Conservation (phyloP, 73 alveolate species). For the Symbiodinium natans region DNA sequence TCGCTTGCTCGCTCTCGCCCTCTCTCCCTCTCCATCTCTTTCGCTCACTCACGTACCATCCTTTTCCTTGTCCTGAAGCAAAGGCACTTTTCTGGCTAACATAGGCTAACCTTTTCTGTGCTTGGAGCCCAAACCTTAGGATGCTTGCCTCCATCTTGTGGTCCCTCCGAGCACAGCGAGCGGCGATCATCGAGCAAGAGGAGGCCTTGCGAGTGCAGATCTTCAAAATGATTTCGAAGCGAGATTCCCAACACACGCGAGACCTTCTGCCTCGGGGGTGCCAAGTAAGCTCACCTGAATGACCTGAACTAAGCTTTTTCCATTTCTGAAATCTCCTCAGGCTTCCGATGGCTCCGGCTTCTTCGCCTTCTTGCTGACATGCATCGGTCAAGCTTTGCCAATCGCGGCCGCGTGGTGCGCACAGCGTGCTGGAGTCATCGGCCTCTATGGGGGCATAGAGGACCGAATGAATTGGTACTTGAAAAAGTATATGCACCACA, state of each 20-base stretch:
- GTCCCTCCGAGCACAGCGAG: no score
- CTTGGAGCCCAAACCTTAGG: neutral
- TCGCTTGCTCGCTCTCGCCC: neutral
- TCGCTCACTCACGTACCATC: neutral
- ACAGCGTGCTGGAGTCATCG: slow-evolving; percentile 17
- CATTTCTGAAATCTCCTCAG: neutral
- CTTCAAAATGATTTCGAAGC: no score
- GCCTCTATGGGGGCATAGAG: neutral
- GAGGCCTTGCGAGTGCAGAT: no score
- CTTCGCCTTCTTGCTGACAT: no score
- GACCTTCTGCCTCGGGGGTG: neutral
- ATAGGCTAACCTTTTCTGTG: no score
- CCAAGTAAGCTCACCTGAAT: neutral
- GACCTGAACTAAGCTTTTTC: neutral
- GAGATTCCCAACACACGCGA: neutral
- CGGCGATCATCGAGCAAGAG: no score
- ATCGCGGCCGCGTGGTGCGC: slow-evolving; percentile 45
- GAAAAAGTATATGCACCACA: neutral
- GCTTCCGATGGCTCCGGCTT: neutral
- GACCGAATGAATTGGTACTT: slow-evolving; percentile 7
- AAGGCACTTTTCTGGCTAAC: no score
- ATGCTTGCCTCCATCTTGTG: no score
- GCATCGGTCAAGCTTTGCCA: neutral
- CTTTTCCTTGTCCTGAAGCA: neutral
- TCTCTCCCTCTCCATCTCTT: neutral